Evolutionary conservation across 2,329 filamentous ascomycete species (phyloP).

Genomic region (Claviceps monticola): DNA sequence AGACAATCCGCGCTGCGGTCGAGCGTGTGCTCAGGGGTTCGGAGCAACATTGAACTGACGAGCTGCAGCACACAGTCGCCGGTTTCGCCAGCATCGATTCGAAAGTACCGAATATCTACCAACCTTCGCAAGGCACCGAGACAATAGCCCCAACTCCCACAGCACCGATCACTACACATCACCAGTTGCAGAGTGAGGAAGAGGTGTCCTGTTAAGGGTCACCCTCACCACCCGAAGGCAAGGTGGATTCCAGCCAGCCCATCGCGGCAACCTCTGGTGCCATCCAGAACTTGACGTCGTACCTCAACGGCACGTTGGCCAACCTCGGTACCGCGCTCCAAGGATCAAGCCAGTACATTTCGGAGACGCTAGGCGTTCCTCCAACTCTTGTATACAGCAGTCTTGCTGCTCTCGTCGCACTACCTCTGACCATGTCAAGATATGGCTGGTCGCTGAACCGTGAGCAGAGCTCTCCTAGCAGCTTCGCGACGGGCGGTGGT

Average conservation of each 20-base stretch:
- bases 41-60: neutral
- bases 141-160: neutral
- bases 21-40: neutral
- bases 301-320: slow-evolving; percentile 38
- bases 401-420: slow-evolving; percentile 32
- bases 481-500: slow-evolving; percentile 31
- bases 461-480: slow-evolving; percentile 38
- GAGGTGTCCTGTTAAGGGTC: slow-evolving; percentile 22
- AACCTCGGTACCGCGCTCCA: slow-evolving; percentile 34
- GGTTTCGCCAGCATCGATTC: neutral
- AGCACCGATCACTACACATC: neutral
- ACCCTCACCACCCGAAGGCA: slow-evolving; percentile 29
- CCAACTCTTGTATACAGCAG: slow-evolving; percentile 36
- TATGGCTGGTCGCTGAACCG: slow-evolving; percentile 35
- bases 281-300: slow-evolving; percentile 45
- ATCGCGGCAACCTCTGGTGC: slow-evolving; percentile 49
- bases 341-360: slow-evolving; percentile 37
- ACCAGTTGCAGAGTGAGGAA: slow-evolving; percentile 1
- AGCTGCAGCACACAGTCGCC: neutral
- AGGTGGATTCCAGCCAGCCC: slow-evolving; percentile 48
- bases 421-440: slow-evolving; percentile 40
- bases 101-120: neutral
- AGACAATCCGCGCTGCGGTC: no score
- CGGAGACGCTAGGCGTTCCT: slow-evolving; percentile 34
- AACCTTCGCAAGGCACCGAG: neutral